Evolutionary conservation across 169 alveolate genomes (phyloP), one percentile per base, ranked within the genome.

Genomic region (Plasmodium gallinaceum): DNA sequence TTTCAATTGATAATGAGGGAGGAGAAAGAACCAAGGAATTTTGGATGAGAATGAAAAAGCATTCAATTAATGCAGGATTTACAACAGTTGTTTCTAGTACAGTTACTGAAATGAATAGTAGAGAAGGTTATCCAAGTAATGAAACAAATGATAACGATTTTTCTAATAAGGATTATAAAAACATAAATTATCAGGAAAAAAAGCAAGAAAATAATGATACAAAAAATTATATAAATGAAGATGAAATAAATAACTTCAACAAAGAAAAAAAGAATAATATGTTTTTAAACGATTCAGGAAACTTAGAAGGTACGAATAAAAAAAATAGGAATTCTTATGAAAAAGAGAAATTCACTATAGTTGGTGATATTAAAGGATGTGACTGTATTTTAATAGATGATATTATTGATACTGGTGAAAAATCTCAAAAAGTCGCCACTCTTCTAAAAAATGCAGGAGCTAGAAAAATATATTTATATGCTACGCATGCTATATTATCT

Each of bases 331-430:
- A 87, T 65, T 93, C 93, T n/a, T 90, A 86, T 39, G 86, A 89
- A 83, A 80, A 90, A 14, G 97, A 94, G 22, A 68, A 91, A 88
- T 93, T 94, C 96, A 92, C 94, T 46, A 80, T 96, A 52, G 97
- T 97, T 46, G 98, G 98, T 8, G 88, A 72, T 71, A 98, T 97
- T 10, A 91, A 95, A 66, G 97, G 96, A 0, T 93, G 95, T 60
- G 96, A 94, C 74, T 94, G 97, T 64, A 95, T 97, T 74, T 94
- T 97, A 52, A 95, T 97, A n/a, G 98, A 97, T 90, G 98, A 97
- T 88, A 95, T 97, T 96, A 95, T 96, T 62, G 98, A 97, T 78
- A 95, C 98, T 18, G 98, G 98, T 43, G 97, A 97, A 58, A 95
- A 97, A 62, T 88, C 96, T n/a, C 93, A 96, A 73, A 92, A 95